Evolutionary conservation across 1,284 basidiomycete genomes (phyloP).

Genomic region (Moesziomyces antarcticus): DNA sequence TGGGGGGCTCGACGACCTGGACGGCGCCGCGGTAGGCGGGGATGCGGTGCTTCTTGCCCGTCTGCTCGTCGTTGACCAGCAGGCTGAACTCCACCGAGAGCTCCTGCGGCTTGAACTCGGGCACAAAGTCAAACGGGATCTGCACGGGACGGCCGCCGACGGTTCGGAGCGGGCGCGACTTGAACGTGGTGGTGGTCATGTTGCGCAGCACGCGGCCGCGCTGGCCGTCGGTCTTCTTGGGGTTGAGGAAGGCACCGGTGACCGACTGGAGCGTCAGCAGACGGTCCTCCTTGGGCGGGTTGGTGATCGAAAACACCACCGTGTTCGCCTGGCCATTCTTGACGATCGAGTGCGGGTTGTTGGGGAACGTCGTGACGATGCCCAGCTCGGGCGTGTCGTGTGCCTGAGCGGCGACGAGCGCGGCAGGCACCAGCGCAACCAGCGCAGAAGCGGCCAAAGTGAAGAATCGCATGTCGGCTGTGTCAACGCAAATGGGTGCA

Average conservation of each 20-base stretch:
- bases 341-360: slow-evolving; percentile 63
- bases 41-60: slow-evolving; percentile 60
- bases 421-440: slow-evolving; percentile 27
- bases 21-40: slow-evolving; percentile 61
- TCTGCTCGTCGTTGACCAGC: slow-evolving; percentile 60
- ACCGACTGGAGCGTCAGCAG: slow-evolving; percentile 58
- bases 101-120: slow-evolving; percentile 66
- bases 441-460: slow-evolving; percentile 35
- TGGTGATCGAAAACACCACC: slow-evolving; percentile 62
- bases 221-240: slow-evolving; percentile 59
- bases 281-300: slow-evolving; percentile 57
- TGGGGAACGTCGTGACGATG: slow-evolving; percentile 63
- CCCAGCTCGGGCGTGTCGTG: slow-evolving; percentile 62
- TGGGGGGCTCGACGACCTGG: slow-evolving; percentile 62
- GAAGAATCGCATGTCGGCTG: slow-evolving; percentile 38
- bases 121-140: slow-evolving; percentile 63
- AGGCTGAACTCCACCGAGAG: slow-evolving; percentile 60
- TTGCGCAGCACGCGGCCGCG: slow-evolving; percentile 62
- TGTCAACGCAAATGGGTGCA: neutral
- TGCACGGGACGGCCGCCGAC: slow-evolving; percentile 56
- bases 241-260: slow-evolving; percentile 66
- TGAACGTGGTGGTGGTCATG: slow-evolving; percentile 64
- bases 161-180: slow-evolving; percentile 54
- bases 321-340: slow-evolving; percentile 65
- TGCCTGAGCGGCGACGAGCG: slow-evolving; percentile 47